A percentile compares a stretch with the other conserved stretches of the same genome.
phyloP scores from a whole-genome alignment of 352 stramenopile species.

The Phytophthora meadii region DNA sequence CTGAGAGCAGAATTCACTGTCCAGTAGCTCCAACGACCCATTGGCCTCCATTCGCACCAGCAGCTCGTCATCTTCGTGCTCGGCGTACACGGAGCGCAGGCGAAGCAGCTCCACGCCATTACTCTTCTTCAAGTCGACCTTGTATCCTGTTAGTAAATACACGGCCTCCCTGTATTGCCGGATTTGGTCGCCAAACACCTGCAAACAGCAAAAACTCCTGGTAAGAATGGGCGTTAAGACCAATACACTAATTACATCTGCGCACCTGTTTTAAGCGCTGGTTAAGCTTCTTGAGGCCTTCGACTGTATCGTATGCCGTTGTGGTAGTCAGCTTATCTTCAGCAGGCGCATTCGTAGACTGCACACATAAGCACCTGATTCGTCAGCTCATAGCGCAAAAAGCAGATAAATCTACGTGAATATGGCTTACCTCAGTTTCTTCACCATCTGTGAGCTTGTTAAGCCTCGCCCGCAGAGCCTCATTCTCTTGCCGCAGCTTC shows the following conservation, averaged over 20 bases:
- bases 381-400: not conserved
- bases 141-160: slow-evolving; percentile 89
- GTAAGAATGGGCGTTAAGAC: not conserved
- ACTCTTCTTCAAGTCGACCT: slow-evolving; percentile 87
- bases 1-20: slow-evolving; percentile 77
- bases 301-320: slow-evolving; percentile 86
- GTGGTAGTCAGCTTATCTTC: slow-evolving; percentile 68
- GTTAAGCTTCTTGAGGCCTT: slow-evolving; percentile 88
- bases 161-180: slow-evolving; percentile 90
- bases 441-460: slow-evolving; percentile 41
- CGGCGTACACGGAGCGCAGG: slow-evolving; percentile 84
- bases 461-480: slow-evolving; percentile 55
- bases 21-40: slow-evolving; percentile 80
- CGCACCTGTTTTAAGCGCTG: slow-evolving; percentile 86
- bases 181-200: slow-evolving; percentile 90
- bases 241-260: not conserved
- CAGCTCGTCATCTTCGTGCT: slow-evolving; percentile 86
- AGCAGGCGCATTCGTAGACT: slow-evolving; percentile 19
- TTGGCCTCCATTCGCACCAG: slow-evolving; percentile 85
- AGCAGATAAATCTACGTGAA: too few species aligned
- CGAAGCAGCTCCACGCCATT: slow-evolving; percentile 79
- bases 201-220: not conserved
- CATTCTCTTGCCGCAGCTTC: slow-evolving; percentile 60
- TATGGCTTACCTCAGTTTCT: slow-evolving; percentile 36
- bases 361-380: not conserved